Base-by-base conservation (phyloP, 352 stramenopile genomes). In the Globisporangium irregulare region DNA sequence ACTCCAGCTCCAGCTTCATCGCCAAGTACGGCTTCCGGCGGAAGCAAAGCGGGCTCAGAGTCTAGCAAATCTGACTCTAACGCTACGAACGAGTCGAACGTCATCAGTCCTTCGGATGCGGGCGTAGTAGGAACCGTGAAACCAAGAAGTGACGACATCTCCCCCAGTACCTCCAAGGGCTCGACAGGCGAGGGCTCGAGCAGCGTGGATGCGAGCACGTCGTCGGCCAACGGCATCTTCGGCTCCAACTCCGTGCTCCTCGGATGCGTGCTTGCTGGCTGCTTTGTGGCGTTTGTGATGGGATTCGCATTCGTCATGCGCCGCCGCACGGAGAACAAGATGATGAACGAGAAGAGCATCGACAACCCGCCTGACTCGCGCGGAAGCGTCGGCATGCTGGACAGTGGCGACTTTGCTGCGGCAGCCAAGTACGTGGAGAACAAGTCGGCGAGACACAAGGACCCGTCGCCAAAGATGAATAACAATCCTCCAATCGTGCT, bases 221-320 rank as follows among this genome's bases (percentile, higher is more conserved):
- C 66, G 22, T 48, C 58, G 15, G 53, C 58, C 15, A 59, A 56
- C 0, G 59, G 65, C 58, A 55, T 74, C 29, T 72, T 74, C 18
- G 61, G 55, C 18, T 69, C 68, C 20, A 73, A 73, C 46, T 76
- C 74, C 0, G 69, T 86, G 29, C 67, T 82, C 34, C 72, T 86
- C 15, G 76, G 82, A 1, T 79, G 72, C 20, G 70, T 75, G 15
- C 10, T 86, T 1, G 76, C 78, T 4, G 74, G 67, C 24, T 82
- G 74, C 62, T 86, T 74, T 36, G 64, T 74, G 15, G 69, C 54
- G 4, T 67, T 54, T 27, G 65, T 74, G 25, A 58, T 74, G 51
- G 69, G 69, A n/a, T 82, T 86, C 32, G 73, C 64, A 8, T 82
- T 89, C 27, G 64, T 87, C 41, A 81, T 86, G 71, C 78, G 80